A percentile compares a stretch with the other conserved stretches of the same genome.
Evolutionary conservation across 2,329 filamentous ascomycete genomes (phyloP).

Genomic region (Fusarium illudens): DNA sequence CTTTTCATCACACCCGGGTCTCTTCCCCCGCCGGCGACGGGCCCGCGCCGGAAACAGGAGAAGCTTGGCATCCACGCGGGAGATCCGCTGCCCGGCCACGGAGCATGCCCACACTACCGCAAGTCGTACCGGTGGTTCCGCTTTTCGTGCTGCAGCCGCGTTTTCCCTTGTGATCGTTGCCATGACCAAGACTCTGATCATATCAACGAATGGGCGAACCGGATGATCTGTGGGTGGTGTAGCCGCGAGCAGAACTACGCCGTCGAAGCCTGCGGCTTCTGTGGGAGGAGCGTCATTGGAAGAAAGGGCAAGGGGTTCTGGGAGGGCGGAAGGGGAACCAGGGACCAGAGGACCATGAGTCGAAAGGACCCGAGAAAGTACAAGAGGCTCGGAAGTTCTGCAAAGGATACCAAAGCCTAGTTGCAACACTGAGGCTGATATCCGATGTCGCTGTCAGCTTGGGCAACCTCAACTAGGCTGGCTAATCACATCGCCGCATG

Average conservation of each 20-base stretch:
- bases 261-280: conserved; percentile 78
- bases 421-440: conserved; percentile 8
- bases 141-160: conserved; percentile 68
- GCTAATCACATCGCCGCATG: conserved; percentile 1
- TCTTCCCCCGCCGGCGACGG: conserved; percentile 50
- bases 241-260: conserved; percentile 83
- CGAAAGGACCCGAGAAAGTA: conserved; percentile 80
- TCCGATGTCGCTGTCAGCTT: conserved; percentile 25
- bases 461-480: conserved; percentile 23
- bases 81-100: conserved; percentile 61
- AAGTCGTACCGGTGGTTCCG: conserved; percentile 71
- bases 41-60: conserved; percentile 59
- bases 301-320: conserved; percentile 76
- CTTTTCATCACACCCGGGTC: conserved; percentile 70
- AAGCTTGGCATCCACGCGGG: conserved; percentile 66
- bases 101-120: conserved; percentile 66
- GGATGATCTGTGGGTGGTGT: conserved; percentile 85
- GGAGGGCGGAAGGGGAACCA: conserved; percentile 87
- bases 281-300: conserved; percentile 74
- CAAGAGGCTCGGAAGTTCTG: conserved; percentile 61
- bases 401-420: conserved; percentile 29
- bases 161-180: conserved; percentile 74
- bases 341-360: conserved; percentile 75
- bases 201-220: conserved; percentile 80
- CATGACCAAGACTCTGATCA: conserved; percentile 78